Percentiles rank a stretch among this genome's conserved stretches.
Evolutionary conservation across 495 filamentous ascomycete species (phyloP).

Genomic region (Neurospora terricola): DNA sequence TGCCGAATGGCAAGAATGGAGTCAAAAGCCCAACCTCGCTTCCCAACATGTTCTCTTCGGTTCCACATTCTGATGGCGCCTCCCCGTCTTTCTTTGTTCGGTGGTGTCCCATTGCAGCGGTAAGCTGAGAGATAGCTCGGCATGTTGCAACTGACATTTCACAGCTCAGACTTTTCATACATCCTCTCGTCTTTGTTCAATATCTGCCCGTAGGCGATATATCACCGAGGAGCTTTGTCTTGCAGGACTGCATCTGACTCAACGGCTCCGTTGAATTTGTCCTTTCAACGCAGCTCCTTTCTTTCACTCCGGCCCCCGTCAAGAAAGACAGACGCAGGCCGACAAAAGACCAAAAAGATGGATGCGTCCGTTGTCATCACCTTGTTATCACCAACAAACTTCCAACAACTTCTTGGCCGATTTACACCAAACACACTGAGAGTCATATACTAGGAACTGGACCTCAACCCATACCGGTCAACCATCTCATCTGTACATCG

Average conservation of each 20-base stretch:
- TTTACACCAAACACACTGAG: background rate
- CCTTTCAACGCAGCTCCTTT: constrained; percentile 10
- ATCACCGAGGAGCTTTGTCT: constrained; percentile 19
- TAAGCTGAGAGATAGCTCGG: background rate
- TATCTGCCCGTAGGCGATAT: background rate
- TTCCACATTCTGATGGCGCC: background rate
- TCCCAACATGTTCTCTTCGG: background rate
- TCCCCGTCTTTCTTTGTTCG: constrained; percentile 15
- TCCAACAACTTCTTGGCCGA: background rate
- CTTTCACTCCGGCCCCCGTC: background rate
- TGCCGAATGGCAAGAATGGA: background rate
- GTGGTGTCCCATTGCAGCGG: background rate
- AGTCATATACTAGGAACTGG: background rate
- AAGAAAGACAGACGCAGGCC: background rate
- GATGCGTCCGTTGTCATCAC: background rate
- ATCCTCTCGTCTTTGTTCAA: background rate
- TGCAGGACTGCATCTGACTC: constrained; percentile 16
- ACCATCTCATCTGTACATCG: background rate
- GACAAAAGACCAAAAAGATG: background rate
- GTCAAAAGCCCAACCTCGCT: background rate
- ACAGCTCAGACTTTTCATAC: background rate
- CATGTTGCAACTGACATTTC: background rate
- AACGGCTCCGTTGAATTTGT: constrained; percentile 1
- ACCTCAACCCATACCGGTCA: background rate
- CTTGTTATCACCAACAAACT: background rate